A percentile compares a stretch with the other conserved stretches of the same genome.
These are phyloP conservation scores for Ophiostoma perfectum DNA, from an alignment of 2,329 filamentous ascomycete species.

Conservation along the genomic window DNA sequence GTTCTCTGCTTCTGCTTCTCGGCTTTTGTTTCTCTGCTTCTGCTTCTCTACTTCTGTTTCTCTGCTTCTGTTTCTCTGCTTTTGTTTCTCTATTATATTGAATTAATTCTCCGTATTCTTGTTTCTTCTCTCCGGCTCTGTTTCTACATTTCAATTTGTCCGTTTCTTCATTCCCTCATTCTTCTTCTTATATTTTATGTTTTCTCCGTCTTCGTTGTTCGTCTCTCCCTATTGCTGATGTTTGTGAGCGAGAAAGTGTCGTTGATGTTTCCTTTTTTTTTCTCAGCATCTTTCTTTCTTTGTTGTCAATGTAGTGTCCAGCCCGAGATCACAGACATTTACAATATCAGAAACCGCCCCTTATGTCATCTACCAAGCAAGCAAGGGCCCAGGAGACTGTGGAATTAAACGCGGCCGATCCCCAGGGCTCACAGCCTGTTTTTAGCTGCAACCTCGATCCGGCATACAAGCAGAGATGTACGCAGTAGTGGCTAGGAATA, in stretches of 20 bases:
- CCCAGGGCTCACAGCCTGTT: conserved; percentile 7
- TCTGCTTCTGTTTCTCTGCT: neutral
- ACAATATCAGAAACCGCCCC: neutral
- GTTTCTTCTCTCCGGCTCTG: neutral
- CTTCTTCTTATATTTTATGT: neutral
- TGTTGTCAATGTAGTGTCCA: neutral
- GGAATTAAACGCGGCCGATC: conserved; percentile 7
- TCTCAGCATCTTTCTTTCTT: neutral
- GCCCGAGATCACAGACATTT: too few relatives aligned
- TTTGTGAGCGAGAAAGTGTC: too few relatives aligned
- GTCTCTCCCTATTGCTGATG: too few relatives aligned
- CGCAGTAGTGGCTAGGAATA: neutral
- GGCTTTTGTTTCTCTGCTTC: too few relatives aligned
- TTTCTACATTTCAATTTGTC: neutral
- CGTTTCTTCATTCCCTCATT: neutral
- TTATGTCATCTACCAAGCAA: neutral
- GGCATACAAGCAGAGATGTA: neutral
- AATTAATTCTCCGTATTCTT: neutral
- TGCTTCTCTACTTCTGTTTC: neutral
- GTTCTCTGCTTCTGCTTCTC: too few relatives aligned
- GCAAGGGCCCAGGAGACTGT: conserved; percentile 4
- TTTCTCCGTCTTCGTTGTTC: neutral
- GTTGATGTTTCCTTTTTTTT: neutral
- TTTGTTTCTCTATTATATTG: neutral
- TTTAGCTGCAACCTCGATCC: neutral